A percentile compares a stretch with the other conserved stretches of the same genome.
Evolutionary conservation across 495 filamentous ascomycete genomes (phyloP).

Genomic region (Articulospora tetracladia): DNA sequence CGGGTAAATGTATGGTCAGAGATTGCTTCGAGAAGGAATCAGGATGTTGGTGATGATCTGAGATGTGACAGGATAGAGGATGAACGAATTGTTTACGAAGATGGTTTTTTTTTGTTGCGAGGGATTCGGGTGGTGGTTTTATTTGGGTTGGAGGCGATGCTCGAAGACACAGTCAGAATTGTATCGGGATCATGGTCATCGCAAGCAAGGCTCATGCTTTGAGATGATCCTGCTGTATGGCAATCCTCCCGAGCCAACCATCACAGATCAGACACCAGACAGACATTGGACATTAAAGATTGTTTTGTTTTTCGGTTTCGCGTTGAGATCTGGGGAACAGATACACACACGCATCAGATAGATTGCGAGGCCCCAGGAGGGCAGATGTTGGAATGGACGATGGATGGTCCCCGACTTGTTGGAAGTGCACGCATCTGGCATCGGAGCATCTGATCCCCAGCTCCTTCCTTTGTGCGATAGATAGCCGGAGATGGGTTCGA

Average conservation of each 20-base stretch:
- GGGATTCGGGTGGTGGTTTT: not conserved
- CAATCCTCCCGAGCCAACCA: not conserved
- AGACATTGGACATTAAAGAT: no score
- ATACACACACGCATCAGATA: not conserved
- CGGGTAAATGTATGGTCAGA: not conserved
- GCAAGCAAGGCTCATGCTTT: not conserved
- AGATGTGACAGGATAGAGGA: no score
- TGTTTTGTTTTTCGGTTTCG: not conserved
- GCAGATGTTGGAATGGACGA: no score
- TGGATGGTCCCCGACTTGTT: no score
- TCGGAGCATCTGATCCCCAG: no score
- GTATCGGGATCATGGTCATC: not conserved
- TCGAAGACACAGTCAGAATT: not conserved
- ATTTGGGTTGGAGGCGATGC: not conserved
- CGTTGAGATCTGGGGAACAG: not conserved
- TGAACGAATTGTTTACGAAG: no score
- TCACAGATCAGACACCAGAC: not conserved
- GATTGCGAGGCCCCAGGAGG: no score
- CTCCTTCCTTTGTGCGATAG: no score
- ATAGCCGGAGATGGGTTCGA: no score
- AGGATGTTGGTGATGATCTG: not conserved
- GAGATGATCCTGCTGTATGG: not conserved
- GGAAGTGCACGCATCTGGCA: no score
- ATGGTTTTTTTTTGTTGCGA: not conserved
- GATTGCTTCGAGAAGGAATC: not conserved